Percentiles rank a stretch among this genome's conserved stretches.
Conservation (phyloP, 2,329 filamentous ascomycete genomes). For the Cladosporium sp. region DNA sequence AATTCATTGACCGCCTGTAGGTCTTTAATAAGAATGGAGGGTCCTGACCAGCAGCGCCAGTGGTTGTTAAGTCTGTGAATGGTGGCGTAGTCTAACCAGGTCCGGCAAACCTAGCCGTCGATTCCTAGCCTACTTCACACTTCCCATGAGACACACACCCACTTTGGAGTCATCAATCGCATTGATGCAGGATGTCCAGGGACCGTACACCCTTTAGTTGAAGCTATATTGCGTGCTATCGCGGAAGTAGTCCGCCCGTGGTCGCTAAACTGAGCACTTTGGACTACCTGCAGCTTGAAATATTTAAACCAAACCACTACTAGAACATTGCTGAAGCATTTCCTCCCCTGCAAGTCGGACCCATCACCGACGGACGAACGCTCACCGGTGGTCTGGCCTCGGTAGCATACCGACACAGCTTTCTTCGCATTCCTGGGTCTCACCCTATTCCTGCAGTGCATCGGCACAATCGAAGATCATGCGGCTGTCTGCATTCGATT, state of each 20-base stretch:
- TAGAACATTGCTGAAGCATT: neutral
- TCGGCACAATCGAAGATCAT: neutral
- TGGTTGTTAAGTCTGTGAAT: conserved; percentile 1
- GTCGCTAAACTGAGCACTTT: neutral
- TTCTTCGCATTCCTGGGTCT: conserved; percentile 1
- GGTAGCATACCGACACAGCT: neutral
- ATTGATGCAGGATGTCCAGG: neutral
- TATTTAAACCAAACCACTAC: neutral
- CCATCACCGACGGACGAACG: neutral
- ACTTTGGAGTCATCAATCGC: neutral
- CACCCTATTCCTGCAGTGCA: neutral
- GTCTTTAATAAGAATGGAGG: neutral
- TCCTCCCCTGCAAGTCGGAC: neutral
- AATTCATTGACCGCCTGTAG: neutral
- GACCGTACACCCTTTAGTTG: neutral
- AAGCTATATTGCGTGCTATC: neutral
- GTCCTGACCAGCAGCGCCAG: neutral
- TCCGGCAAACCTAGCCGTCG: neutral
- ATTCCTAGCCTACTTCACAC: neutral
- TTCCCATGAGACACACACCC: neutral
- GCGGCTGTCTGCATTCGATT: neutral
- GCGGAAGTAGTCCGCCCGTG: neutral
- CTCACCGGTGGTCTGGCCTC: neutral
- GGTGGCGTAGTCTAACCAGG: conserved; percentile 6
- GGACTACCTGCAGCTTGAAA: neutral